Conservation (phyloP, 306 rosid species). For the Purshia tridentata region DNA sequence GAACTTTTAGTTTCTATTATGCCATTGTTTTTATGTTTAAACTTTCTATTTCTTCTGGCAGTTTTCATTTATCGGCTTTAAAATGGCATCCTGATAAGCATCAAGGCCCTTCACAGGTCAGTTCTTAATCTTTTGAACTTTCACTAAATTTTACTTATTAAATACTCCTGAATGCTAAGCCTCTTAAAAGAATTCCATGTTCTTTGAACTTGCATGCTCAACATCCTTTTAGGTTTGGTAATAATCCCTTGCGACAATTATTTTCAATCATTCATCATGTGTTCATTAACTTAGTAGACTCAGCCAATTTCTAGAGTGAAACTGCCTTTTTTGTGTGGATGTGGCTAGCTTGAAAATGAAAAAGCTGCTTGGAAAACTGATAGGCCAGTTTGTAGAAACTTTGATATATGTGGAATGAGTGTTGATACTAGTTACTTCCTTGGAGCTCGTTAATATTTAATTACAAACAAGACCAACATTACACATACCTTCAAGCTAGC, state of each 20-base stretch:
- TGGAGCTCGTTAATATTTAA: no score
- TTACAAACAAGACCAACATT: not conserved
- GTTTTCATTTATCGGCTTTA: slow-evolving; percentile 80
- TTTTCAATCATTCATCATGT: no score
- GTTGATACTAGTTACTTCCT: not conserved
- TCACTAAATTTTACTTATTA: slow-evolving; percentile 7
- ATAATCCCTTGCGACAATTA: no score
- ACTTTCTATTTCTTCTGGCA: slow-evolving; percentile 28
- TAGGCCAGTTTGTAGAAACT: no score
- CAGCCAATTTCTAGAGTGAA: no score
- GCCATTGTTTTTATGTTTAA: not conserved
- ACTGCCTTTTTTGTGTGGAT: not conserved
- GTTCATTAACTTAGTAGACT: no score
- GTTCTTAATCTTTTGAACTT: slow-evolving; percentile 23
- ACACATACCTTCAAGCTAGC: not conserved
- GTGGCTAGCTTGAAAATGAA: not conserved
- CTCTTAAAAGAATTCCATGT: not conserved
- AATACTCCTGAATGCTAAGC: not conserved
- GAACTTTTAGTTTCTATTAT: not conserved
- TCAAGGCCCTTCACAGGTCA: slow-evolving; percentile 82
- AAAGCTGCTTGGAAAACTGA: not conserved
- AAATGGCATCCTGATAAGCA: slow-evolving; percentile 98
- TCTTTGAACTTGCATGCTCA: not conserved
- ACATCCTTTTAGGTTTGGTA: no score
- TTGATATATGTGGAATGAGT: not conserved